These are phyloP conservation scores for Cladorrhinum samala DNA, from an alignment of 495 filamentous ascomycete genomes.

Conservation along the genomic window DNA sequence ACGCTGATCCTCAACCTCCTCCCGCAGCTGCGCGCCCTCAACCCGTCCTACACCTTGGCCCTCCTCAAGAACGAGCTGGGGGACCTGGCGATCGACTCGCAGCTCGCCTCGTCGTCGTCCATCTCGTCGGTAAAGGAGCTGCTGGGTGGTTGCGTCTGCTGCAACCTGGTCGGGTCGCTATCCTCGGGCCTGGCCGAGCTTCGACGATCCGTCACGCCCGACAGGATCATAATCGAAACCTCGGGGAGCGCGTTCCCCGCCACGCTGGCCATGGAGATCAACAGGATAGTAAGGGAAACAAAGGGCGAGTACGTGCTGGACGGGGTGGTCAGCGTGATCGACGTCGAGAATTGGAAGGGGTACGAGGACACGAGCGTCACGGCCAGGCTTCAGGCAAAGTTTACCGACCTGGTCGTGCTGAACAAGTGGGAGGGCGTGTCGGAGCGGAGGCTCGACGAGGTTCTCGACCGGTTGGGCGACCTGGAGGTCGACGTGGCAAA, in stretches of 20 bases:
- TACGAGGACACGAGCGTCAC: slow-evolving; percentile 90
- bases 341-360: slow-evolving; percentile 95
- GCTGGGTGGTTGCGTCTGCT: slow-evolving; percentile 96
- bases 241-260: slow-evolving; percentile 82
- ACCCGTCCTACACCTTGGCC: slow-evolving; percentile 72
- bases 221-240: slow-evolving; percentile 92
- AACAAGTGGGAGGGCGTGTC: slow-evolving; percentile 87
- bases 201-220: slow-evolving; percentile 50
- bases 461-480: slow-evolving; percentile 78
- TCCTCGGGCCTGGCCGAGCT: slow-evolving; percentile 72
- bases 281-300: slow-evolving; percentile 62
- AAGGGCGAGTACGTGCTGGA: slow-evolving; percentile 66
- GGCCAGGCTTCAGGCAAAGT: slow-evolving; percentile 76
- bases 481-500: slow-evolving; percentile 51
- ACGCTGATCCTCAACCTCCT: slow-evolving; percentile 85
- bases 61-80: slow-evolving; percentile 98
- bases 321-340: slow-evolving; percentile 86
- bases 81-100: slow-evolving; percentile 86
- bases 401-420: slow-evolving; percentile 88
- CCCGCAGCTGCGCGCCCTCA: slow-evolving; percentile 66
- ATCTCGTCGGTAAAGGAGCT: slow-evolving; percentile 89
- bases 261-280: slow-evolving; percentile 88
- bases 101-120: slow-evolving; percentile 71
- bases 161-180: slow-evolving; percentile 91
- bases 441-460: slow-evolving; percentile 72